Conservation (phyloP, 495 filamentous ascomycete species). For the Lepraria neglecta region DNA sequence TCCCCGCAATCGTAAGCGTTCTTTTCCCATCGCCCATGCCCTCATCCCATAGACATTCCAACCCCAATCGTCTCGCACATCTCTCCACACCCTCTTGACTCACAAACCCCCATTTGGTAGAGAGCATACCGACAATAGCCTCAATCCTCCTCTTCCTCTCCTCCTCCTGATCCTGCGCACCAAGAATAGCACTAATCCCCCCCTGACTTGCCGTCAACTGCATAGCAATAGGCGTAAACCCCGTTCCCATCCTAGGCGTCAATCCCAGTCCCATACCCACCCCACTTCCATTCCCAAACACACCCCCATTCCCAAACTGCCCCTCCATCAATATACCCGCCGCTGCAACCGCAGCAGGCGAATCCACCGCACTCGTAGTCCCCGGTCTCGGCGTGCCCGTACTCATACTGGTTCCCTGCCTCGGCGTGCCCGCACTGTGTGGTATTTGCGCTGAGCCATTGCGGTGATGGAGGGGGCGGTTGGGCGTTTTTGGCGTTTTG, state of each 20-base stretch:
- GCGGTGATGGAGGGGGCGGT: slow-evolving; percentile 88
- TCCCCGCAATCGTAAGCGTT: slow-evolving; percentile 66
- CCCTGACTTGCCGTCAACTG: slow-evolving; percentile 13
- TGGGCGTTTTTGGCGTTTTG: slow-evolving; percentile 53
- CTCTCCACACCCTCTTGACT: slow-evolving; percentile 77
- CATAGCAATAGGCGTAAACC: slow-evolving; percentile 17
- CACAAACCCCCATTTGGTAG: slow-evolving; percentile 49
- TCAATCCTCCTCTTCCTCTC: slow-evolving; percentile 51
- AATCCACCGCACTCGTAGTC: slow-evolving; percentile 8
- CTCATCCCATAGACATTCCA: slow-evolving; percentile 69
- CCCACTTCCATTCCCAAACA: background rate
- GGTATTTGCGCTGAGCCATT: slow-evolving; percentile 8
- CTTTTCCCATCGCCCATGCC: slow-evolving; percentile 40
- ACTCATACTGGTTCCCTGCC: background rate
- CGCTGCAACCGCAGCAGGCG: slow-evolving; percentile 13
- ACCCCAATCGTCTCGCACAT: slow-evolving; percentile 61
- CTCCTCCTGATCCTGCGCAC: slow-evolving; percentile 37
- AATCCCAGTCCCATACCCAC: slow-evolving; percentile 12
- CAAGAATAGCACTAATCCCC: slow-evolving; percentile 11
- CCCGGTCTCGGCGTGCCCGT: slow-evolving; percentile 14
- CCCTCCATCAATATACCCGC: slow-evolving; percentile 19
- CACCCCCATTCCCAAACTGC: background rate
- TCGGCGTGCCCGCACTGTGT: slow-evolving; percentile 8
- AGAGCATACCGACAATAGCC: slow-evolving; percentile 39
- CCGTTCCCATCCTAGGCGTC: slow-evolving; percentile 10